These are phyloP conservation scores for Ascomycota sp. DNA, from an alignment of 2,329 filamentous ascomycete genomes.

Conservation along the genomic window DNA sequence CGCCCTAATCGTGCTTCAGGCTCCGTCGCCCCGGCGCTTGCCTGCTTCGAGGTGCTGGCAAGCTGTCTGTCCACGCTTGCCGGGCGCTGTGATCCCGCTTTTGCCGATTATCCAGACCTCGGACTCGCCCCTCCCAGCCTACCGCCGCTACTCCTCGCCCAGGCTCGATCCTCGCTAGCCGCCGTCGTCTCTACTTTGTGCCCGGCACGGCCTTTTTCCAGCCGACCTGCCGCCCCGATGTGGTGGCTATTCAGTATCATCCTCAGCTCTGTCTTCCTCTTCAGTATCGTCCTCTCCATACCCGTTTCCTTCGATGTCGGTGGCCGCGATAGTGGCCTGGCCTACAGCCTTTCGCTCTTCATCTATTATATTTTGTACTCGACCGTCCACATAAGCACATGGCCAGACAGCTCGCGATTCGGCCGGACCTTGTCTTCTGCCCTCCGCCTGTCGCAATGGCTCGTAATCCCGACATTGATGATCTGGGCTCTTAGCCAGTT, in stretches of 20 bases:
- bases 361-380: slow-evolving; percentile 85
- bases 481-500: slow-evolving; percentile 95
- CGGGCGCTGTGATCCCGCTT: no score
- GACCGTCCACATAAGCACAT: slow-evolving; percentile 56
- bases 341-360: slow-evolving; percentile 78
- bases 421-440: slow-evolving; percentile 49
- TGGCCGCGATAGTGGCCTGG: slow-evolving; percentile 79
- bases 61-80: no score
- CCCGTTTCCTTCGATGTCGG: slow-evolving; percentile 96
- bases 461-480: slow-evolving; percentile 66
- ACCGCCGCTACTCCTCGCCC: no score
- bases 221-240: slow-evolving; percentile 34
- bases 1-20: no score
- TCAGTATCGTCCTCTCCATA: slow-evolving; percentile 86
- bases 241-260: slow-evolving; percentile 62
- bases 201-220: slow-evolving; percentile 8
- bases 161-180: neutral
- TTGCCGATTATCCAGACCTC: no score
- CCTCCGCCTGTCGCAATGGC: slow-evolving; percentile 62
- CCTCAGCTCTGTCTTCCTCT: slow-evolving; percentile 68
- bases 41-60: no score
- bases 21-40: no score
- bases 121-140: no score
- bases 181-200: neutral
- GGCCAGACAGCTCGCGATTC: slow-evolving; percentile 48